These are phyloP conservation scores for Laguncularia racemosa DNA, from an alignment of 345 rosid species.

Conservation along the genomic window DNA sequence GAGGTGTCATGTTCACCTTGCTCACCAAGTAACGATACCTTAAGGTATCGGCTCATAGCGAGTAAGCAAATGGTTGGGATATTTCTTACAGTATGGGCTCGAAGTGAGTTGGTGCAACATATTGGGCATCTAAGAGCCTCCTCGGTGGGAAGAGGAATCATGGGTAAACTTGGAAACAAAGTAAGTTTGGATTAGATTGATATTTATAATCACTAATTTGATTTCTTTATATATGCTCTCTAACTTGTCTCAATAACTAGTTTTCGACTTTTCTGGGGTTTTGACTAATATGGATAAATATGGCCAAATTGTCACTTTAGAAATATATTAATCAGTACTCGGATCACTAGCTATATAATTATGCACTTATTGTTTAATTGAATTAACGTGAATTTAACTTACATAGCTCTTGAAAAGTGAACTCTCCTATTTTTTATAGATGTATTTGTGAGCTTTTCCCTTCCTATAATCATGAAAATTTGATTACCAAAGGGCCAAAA, in stretches of 20 bases:
- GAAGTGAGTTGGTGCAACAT: constrained; percentile 72
- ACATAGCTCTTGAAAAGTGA: too few species aligned
- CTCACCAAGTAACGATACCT: constrained; percentile 13
- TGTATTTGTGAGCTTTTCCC: too few species aligned
- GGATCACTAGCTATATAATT: too few species aligned
- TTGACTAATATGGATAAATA: too few species aligned
- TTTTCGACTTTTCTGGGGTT: too few species aligned
- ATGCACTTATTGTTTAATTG: too few species aligned
- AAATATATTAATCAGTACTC: not conserved
- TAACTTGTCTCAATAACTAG: too few species aligned
- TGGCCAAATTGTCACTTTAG: too few species aligned
- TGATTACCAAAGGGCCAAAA: too few species aligned
- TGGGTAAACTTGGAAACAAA: constrained; percentile 94
- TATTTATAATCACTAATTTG: not conserved
- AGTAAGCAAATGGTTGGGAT: constrained; percentile 99
- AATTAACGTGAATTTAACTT: too few species aligned
- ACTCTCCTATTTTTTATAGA: too few species aligned
- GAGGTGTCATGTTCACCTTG: constrained; percentile 13
- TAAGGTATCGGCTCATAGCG: constrained; percentile 56
- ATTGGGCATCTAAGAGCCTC: constrained; percentile 79
- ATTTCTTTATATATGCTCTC: not conserved
- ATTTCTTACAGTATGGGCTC: constrained; percentile 82
- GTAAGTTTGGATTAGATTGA: constrained; percentile 17
- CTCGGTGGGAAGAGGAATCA: constrained; percentile 84
- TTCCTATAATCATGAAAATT: too few species aligned